These are phyloP conservation scores for Biancaea sappan DNA, from an alignment of 306 rosid species.

Conservation along the genomic window DNA sequence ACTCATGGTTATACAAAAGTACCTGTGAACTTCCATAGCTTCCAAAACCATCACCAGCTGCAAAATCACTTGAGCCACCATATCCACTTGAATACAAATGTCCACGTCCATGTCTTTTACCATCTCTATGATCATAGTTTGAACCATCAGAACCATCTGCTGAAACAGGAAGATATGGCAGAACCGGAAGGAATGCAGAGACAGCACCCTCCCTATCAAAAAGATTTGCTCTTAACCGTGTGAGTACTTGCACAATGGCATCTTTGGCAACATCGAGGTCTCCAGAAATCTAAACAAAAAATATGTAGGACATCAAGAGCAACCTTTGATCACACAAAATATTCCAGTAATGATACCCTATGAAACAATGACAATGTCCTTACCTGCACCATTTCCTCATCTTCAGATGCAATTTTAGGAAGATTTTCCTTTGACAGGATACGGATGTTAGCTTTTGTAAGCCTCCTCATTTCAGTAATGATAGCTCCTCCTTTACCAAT, in stretches of 20 bases:
- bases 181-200: conserved; percentile 73
- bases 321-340: background rate
- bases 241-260: conserved; percentile 90
- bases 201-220: conserved; percentile 95
- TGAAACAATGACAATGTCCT: conserved; percentile 21
- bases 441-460: conserved; percentile 90
- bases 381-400: conserved; percentile 99
- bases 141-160: conserved; percentile 69
- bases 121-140: conserved; percentile 80
- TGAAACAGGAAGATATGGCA: conserved; percentile 86
- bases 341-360: background rate
- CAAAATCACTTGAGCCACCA: conserved; percentile 78
- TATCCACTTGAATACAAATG: conserved; percentile 79
- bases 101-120: conserved; percentile 86
- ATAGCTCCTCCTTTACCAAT: conserved; percentile 98
- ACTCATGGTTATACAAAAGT: conserved; percentile 23
- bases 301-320: conserved; percentile 23
- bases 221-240: conserved; percentile 86
- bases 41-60: conserved; percentile 68
- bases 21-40: conserved; percentile 93
- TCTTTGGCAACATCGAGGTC: conserved; percentile 96
- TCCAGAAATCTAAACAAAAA: conserved; percentile 70
- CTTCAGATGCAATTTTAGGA: conserved; percentile 93
- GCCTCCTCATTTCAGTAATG: conserved; percentile 92
- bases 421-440: conserved; percentile 84